phyloP scores from a whole-genome alignment of 495 filamentous ascomycete genomes.

The Hypoxylon cercidicola region DNA sequence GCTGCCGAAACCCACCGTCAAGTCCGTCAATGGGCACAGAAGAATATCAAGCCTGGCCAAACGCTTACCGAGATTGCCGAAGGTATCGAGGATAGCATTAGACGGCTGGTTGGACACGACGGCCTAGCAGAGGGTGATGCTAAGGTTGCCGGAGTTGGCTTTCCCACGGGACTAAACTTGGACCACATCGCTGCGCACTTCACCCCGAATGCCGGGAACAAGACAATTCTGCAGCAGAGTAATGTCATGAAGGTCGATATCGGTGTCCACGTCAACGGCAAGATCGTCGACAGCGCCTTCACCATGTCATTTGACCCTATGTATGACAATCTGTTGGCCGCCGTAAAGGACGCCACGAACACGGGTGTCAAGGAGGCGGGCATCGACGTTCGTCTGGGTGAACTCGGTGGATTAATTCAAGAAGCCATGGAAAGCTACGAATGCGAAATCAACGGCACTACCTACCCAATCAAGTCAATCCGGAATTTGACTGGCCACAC shows the following conservation, averaged over 20 bases:
- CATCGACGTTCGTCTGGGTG: conserved; percentile 80
- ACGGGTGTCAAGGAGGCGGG: conserved; percentile 86
- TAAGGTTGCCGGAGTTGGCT: conserved; percentile 84
- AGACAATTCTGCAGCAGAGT: conserved; percentile 78
- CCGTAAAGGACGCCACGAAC: conserved; percentile 88
- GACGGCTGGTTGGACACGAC: conserved; percentile 79
- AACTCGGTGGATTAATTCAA: conserved; percentile 82
- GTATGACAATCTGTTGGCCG: conserved; percentile 83
- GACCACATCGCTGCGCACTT: conserved; percentile 92
- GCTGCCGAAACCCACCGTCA: conserved; percentile 90
- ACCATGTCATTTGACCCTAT: conserved; percentile 87
- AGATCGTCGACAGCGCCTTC: conserved; percentile 93
- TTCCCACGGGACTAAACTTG: conserved; percentile 86
- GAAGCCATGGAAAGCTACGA: conserved; percentile 93
- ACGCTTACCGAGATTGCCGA: conserved; percentile 83
- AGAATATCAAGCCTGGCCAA: conserved; percentile 83
- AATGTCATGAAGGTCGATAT: conserved; percentile 97
- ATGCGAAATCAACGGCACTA: conserved; percentile 78
- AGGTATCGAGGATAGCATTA: conserved; percentile 85
- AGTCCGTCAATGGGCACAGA: conserved; percentile 83
- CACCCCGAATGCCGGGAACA: conserved; percentile 91
- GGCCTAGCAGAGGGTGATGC: conserved; percentile 84
- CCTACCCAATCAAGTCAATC: conserved; percentile 84
- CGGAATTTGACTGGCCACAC: conserved; percentile 91
- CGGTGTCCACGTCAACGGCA: conserved; percentile 88